Evolutionary conservation across 2,329 filamentous ascomycete genomes (phyloP), one percentile per base, ranked within the genome.

Genomic region (Macrophomina pseudophaseolina): DNA sequence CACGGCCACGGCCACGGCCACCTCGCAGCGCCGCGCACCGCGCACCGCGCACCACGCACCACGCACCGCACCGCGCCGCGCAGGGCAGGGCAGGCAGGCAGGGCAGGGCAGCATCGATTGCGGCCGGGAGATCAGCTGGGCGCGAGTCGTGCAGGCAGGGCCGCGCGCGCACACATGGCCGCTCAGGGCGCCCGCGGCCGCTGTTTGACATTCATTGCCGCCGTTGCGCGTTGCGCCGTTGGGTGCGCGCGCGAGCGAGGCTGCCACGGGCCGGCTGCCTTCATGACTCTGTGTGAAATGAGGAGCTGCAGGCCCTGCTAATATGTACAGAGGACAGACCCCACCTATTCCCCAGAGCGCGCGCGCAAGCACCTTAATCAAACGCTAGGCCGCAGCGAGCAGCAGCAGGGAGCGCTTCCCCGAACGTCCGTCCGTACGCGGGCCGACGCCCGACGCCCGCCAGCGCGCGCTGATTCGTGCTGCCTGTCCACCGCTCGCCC

Each of bases 191-290:
- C 38, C 38, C 28, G 38, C 54, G 54, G 40, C 28, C 59, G 59
- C 60, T 53, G 60, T 64, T 64, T 64, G 60, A 64, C 60, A 64
- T 64, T 64, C 60, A 64, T 64, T 64, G 58, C 42, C 32, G 46
- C 44, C 59, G 44, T 63, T 52, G 59, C 44, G 44, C 59, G 59
- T 32, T 42, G 38, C 56, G 56, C 56, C 56, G 56, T 60, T 60
- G 56, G 42, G 56, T 60, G 56, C 56, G 56, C 42, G 58, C 56
- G 56, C 42, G 42, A 18, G 58, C 14, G 58, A 32, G 32, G 58
- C 48, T 38, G 58, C 58, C 52, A 54, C 52, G 58, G 58, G 30
- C 58, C 56, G 56, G 46, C 48, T 60, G 56, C 56, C 33, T n/a
- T 30, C 58, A 62, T 62, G 58, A 62, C 58, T 62, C 58, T 62